These are phyloP conservation scores for Populus euphratica DNA, from an alignment of 345 rosid genomes.

Conservation along the genomic window DNA sequence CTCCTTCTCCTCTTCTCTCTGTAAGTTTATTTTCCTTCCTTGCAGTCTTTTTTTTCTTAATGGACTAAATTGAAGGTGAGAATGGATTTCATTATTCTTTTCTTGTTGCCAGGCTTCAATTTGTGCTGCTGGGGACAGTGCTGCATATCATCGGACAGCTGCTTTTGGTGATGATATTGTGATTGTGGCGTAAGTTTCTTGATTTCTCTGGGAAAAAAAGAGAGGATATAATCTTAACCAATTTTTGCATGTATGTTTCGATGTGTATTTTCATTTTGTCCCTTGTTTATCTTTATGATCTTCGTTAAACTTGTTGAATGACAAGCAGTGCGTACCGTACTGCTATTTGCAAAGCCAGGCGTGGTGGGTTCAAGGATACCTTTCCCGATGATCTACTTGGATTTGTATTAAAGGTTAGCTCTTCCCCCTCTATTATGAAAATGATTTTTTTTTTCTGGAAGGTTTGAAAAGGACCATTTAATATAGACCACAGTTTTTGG, in stretches of 20 bases:
- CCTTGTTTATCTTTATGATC: not conserved
- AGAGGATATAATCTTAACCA: not conserved
- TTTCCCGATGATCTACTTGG: conserved; percentile 80
- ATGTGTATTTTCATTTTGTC: not conserved
- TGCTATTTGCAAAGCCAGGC: conserved; percentile 80
- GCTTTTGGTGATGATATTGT: conserved; percentile 82
- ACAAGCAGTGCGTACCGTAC: conserved; percentile 75
- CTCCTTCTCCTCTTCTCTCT: conserved; percentile 43
- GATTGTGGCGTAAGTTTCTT: conserved; percentile 75
- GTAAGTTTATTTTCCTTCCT: conserved; percentile 25
- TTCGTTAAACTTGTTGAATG: not conserved
- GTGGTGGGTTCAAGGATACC: conserved; percentile 95
- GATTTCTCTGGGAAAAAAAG: not conserved
- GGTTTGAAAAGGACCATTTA: not conserved
- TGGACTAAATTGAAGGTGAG: not conserved
- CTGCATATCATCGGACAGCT: conserved; percentile 62
- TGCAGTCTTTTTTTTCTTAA: not conserved
- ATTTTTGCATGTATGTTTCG: not conserved
- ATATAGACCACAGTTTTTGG: not conserved
- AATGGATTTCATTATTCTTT: not conserved
- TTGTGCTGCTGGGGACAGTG: conserved; percentile 62
- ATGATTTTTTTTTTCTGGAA: not conserved
- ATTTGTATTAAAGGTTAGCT: conserved; percentile 71
- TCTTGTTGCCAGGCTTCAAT: conserved; percentile 44
- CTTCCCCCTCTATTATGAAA: not conserved